Conservation (phyloP, 2,329 filamentous ascomycete genomes). For the Aureobasidium subglaciale region DNA sequence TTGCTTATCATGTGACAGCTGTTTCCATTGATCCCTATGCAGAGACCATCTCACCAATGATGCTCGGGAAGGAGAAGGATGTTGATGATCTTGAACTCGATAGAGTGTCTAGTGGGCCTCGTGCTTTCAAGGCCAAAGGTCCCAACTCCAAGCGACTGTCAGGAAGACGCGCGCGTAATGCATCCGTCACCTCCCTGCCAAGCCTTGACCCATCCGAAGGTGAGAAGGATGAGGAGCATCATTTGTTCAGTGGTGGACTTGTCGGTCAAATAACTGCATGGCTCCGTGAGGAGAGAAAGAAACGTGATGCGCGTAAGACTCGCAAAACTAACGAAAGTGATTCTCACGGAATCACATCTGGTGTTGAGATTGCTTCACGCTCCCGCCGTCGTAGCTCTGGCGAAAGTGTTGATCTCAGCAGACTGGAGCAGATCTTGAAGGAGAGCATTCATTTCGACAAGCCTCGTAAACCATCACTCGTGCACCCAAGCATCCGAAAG, state of each 20-base stretch:
- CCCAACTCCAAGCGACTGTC: constrained; percentile 34
- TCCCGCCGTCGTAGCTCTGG: constrained; percentile 39
- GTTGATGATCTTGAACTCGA: constrained; percentile 36
- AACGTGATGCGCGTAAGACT: constrained; percentile 52
- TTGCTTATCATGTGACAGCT: constrained; percentile 26
- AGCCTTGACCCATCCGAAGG: constrained; percentile 22
- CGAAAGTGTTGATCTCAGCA: constrained; percentile 67
- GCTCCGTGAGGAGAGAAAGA: constrained; percentile 71
- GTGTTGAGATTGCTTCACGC: constrained; percentile 7
- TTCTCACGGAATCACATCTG: constrained; percentile 4
- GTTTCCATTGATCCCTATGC: constrained; percentile 39
- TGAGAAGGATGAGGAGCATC: constrained; percentile 21
- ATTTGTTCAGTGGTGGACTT: constrained; percentile 37
- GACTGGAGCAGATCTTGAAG: constrained; percentile 72
- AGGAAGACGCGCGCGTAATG: constrained; percentile 31
- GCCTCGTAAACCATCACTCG: constrained; percentile 19
- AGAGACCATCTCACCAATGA: constrained; percentile 41
- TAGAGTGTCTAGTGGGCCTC: constrained; percentile 25
- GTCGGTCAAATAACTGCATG: constrained; percentile 73
- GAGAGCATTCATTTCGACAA: constrained; percentile 49
- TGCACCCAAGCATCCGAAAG: constrained; percentile 24
- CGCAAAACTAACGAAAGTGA: constrained; percentile 21
- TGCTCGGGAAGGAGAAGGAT: constrained; percentile 40
- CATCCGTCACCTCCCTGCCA: constrained; percentile 17
- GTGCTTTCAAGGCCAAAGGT: constrained; percentile 32